A percentile compares a stretch with the other conserved stretches of the same genome.
phyloP scores from a whole-genome alignment of 805 yeast species.

The Saccharomycopsis sp. region DNA sequence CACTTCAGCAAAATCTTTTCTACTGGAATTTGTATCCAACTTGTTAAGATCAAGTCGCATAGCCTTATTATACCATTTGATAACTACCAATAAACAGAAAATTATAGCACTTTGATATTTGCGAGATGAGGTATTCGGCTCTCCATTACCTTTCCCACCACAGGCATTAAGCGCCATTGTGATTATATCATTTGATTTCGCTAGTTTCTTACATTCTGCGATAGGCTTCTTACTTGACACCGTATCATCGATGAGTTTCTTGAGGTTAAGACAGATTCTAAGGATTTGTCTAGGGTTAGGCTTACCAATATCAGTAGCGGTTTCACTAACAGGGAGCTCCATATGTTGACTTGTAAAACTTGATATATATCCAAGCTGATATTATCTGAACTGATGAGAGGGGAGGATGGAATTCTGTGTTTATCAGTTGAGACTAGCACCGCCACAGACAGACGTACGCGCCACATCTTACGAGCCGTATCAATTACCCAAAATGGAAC shows the following conservation, averaged over 20 bases:
- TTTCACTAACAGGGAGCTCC: background rate
- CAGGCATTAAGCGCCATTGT: conserved; percentile 66
- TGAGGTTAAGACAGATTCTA: conserved; percentile 66
- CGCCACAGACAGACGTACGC: too few relatives aligned
- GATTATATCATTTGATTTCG: conserved; percentile 35
- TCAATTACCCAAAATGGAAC: too few relatives aligned
- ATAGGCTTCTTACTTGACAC: conserved; percentile 49
- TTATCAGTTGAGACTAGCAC: too few relatives aligned
- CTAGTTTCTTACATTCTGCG: conserved; percentile 46
- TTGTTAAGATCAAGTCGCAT: conserved; percentile 56
- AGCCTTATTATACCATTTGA: conserved; percentile 66
- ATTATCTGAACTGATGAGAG: too few relatives aligned
- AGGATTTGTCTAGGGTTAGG: conserved; percentile 64
- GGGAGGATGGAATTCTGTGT: too few relatives aligned
- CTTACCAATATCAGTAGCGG: too few relatives aligned
- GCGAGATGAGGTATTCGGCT: conserved; percentile 44
- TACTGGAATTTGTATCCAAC: conserved; percentile 48
- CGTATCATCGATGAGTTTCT: conserved; percentile 55
- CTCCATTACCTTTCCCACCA: conserved; percentile 64
- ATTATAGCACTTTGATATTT: conserved; percentile 62
- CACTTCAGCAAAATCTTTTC: conserved; percentile 63
- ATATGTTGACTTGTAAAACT: too few relatives aligned
- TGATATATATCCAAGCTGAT: too few relatives aligned
- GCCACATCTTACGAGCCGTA: too few relatives aligned
- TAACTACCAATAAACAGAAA: conserved; percentile 67